A percentile compares a stretch with the other conserved stretches of the same genome.
phyloP scores from a whole-genome alignment of 306 rosid genomes.

The Rosa persica region DNA sequence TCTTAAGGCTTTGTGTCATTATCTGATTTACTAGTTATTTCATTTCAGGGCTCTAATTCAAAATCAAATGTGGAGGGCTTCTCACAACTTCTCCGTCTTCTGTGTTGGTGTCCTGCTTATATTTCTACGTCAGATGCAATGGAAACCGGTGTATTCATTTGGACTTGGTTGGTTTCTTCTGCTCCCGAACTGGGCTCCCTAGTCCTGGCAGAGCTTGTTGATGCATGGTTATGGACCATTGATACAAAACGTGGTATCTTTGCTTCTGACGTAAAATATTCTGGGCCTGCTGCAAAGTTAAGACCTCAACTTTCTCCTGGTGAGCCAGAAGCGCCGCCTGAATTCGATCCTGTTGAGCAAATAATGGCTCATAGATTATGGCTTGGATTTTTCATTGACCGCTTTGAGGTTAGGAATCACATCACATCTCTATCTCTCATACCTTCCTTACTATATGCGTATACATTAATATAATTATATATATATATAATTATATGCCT shows the following conservation, averaged over 20 bases:
- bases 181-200: slow-evolving; percentile 93
- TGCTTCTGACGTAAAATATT: slow-evolving; percentile 71
- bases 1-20: slow-evolving; percentile 13
- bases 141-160: slow-evolving; percentile 94
- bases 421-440: background rate
- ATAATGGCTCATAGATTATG: slow-evolving; percentile 90
- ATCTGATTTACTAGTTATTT: slow-evolving; percentile 27
- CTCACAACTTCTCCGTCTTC: slow-evolving; percentile 97
- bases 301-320: slow-evolving; percentile 92
- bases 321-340: slow-evolving; percentile 78
- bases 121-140: slow-evolving; percentile 86
- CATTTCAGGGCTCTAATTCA: slow-evolving; percentile 80
- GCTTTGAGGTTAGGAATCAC: slow-evolving; percentile 82
- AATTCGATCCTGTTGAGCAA: slow-evolving; percentile 76
- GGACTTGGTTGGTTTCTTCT: slow-evolving; percentile 99
- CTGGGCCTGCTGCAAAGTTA: slow-evolving; percentile 90
- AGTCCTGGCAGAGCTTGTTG: slow-evolving; percentile 97
- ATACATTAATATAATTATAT: background rate
- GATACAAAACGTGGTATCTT: slow-evolving; percentile 93
- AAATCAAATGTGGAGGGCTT: slow-evolving; percentile 85
- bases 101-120: slow-evolving; percentile 99
- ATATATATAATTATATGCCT: background rate
- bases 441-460: background rate
- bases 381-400: slow-evolving; percentile 98
- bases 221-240: slow-evolving; percentile 99